Evolutionary conservation across 1,284 basidiomycete genomes (phyloP).

Genomic region (Salmacisia buchloeana): DNA sequence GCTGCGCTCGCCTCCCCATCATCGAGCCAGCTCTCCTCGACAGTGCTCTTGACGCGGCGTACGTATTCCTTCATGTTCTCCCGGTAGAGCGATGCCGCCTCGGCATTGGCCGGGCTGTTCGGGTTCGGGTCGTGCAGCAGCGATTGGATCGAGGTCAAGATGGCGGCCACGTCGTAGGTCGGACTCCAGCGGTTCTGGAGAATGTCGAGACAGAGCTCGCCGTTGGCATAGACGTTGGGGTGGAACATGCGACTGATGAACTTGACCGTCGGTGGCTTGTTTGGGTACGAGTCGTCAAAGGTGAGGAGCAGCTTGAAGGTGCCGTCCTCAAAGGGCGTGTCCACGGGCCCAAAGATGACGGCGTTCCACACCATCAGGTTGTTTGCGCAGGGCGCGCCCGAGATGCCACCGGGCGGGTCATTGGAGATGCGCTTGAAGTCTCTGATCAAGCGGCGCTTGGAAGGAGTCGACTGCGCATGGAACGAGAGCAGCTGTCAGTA

Average conservation of each 20-base stretch:
- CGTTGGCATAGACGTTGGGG: conserved; percentile 96
- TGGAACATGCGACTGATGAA: conserved; percentile 98
- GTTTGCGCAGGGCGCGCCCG: conserved; percentile 90
- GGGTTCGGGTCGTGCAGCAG: conserved; percentile 95
- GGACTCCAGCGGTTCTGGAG: conserved; percentile 97
- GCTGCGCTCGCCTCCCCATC: conserved; percentile 22
- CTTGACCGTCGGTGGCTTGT: conserved; percentile 93
- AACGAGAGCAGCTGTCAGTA: too few relatives aligned
- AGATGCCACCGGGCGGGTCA: conserved; percentile 91
- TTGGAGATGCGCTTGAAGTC: conserved; percentile 83
- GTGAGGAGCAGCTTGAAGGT: conserved; percentile 95
- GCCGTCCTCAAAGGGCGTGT: conserved; percentile 93
- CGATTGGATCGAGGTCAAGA: conserved; percentile 90
- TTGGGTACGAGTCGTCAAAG: conserved; percentile 95
- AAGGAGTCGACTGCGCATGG: conserved; percentile 11
- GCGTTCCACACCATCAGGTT: conserved; percentile 99
- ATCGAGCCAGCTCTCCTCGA: conserved; percentile 50
- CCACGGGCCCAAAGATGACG: conserved; percentile 84
- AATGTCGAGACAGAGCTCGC: conserved; percentile 95
- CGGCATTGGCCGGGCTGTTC: conserved; percentile 93
- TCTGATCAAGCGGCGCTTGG: conserved; percentile 46
- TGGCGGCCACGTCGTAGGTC: conserved; percentile 96
- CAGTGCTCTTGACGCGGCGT: conserved; percentile 70
- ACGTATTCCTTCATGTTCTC: conserved; percentile 99
- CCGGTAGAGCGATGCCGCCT: conserved; percentile 88